phyloP scores from a whole-genome alignment of 208 protist species.

The Entamoeba invadens region DNA sequence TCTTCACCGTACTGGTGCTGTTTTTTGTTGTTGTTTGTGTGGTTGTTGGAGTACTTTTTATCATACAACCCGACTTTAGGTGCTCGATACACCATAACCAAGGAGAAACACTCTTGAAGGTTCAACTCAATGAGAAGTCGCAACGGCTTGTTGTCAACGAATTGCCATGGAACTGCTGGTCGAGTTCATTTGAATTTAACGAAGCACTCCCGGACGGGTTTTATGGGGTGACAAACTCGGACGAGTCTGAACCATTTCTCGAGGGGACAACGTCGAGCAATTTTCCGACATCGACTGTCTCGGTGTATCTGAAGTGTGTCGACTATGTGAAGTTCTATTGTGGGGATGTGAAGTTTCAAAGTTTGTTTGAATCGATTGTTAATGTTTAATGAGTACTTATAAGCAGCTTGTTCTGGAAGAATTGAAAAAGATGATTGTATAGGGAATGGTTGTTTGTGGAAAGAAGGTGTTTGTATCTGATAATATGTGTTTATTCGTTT shows the following conservation, averaged over 20 bases:
- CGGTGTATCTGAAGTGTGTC: neutral
- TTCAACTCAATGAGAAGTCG: neutral
- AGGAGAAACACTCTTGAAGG: neutral
- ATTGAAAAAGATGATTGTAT: neutral
- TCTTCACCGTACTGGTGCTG: neutral
- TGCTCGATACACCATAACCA: neutral
- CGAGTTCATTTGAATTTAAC: neutral
- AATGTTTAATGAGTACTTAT: no score
- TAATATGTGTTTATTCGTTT: no score
- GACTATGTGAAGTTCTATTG: neutral
- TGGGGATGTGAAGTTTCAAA: neutral
- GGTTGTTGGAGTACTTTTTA: neutral
- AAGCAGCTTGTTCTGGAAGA: neutral
- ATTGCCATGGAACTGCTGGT: neutral
- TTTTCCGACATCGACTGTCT: neutral
- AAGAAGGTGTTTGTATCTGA: no score
- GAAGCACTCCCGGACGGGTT: neutral
- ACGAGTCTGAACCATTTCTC: neutral
- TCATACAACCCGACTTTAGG: neutral
- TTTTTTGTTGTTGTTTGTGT: neutral
- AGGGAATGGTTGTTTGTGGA: neutral
- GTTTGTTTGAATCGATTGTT: no score
- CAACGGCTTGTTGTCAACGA: neutral
- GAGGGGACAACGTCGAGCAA: neutral
- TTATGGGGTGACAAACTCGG: neutral